phyloP scores from a whole-genome alignment of 106 monocot genomes.

The Platanthera zijinensis region DNA sequence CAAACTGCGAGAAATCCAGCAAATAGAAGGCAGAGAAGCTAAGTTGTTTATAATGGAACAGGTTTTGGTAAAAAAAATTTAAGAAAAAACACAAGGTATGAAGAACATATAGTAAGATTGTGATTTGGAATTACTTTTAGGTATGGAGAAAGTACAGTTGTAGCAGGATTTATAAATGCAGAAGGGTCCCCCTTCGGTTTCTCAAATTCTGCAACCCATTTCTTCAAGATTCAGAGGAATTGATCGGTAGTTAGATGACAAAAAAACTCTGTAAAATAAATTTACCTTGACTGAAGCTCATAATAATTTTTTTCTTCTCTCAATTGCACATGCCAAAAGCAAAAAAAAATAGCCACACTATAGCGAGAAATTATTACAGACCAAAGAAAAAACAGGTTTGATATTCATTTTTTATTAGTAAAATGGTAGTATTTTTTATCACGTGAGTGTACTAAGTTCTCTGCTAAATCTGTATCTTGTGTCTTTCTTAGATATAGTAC shows the following conservation, averaged over 20 bases:
- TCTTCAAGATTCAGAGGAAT: constrained; percentile 22
- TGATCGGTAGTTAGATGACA: not conserved
- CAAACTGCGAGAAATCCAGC: constrained; percentile 52
- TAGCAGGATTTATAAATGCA: constrained; percentile 80
- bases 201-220: constrained; percentile 84
- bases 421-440: too few species aligned
- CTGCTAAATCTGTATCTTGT: too few species aligned
- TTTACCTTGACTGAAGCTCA: not conserved
- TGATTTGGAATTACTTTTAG: constrained; percentile 50
- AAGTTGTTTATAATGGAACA: not conserved
- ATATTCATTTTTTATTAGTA: too few species aligned
- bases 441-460: too few species aligned
- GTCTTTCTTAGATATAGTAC: too few species aligned
- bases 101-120: not conserved
- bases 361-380: not conserved
- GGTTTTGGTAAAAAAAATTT: not conserved
- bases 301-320: not conserved
- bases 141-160: constrained; percentile 88
- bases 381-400: not conserved
- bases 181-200: constrained; percentile 94
- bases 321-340: not conserved
- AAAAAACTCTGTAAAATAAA: not conserved
- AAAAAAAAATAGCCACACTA: not conserved
- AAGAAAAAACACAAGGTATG: not conserved
- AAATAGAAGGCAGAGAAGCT: not conserved